Percentiles rank a stretch among this genome's conserved stretches.
Conservation (phyloP, 2,329 filamentous ascomycete genomes). For the Neodidymelliopsis sp. region DNA sequence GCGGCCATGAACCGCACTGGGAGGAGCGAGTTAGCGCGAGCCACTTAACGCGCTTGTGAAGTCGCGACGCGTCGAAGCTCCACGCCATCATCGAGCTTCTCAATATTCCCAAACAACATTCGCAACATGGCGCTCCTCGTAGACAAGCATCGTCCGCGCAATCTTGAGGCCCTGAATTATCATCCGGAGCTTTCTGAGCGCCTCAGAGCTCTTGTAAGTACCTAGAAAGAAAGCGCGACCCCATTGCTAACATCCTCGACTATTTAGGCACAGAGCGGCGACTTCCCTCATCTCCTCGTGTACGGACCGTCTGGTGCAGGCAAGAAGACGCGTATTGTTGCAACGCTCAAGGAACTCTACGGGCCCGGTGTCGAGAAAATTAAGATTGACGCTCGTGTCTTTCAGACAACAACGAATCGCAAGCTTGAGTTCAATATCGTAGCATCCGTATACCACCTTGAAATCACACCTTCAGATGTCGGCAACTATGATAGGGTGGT, state of each 20-base stretch:
- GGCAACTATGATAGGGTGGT: constrained; percentile 97
- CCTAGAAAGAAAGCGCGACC: neutral
- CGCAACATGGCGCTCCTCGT: constrained; percentile 68
- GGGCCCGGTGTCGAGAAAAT: constrained; percentile 99
- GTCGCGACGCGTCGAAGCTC: constrained; percentile 35
- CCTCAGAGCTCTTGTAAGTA: constrained; percentile 79
- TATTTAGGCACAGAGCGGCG: constrained; percentile 85
- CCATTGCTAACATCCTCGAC: neutral
- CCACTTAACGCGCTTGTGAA: constrained; percentile 39
- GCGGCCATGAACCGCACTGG: too few relatives aligned
- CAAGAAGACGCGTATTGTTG: constrained; percentile 96
- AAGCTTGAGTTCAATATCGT: constrained; percentile 99
- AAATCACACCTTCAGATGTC: constrained; percentile 97
- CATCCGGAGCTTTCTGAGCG: constrained; percentile 88
- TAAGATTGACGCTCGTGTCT: constrained; percentile 97
- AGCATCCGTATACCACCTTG: constrained; percentile 94
- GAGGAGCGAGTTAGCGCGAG: neutral
- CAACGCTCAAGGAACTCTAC: constrained; percentile 93
- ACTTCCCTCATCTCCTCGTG: constrained; percentile 96
- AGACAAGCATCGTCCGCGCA: constrained; percentile 73
- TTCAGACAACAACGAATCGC: constrained; percentile 93
- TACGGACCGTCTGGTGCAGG: constrained; percentile 96
- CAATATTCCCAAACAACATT: constrained; percentile 9
- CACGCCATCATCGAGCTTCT: constrained; percentile 17
- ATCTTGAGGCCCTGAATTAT: constrained; percentile 81